phyloP scores from a whole-genome alignment of 2,329 filamentous ascomycete species.

The Diaporthe batatas region DNA sequence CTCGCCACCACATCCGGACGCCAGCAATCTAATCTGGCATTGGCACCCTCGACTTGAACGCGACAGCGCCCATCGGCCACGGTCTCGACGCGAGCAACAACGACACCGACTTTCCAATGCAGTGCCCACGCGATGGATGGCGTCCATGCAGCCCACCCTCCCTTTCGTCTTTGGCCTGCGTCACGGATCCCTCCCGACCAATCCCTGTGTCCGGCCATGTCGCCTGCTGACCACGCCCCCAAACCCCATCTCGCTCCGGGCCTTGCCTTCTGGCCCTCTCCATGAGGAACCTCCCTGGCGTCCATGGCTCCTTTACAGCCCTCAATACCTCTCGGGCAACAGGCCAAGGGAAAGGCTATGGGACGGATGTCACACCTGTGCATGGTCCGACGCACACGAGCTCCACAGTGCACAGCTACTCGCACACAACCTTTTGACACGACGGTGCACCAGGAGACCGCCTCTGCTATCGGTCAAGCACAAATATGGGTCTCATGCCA shows the following conservation, averaged over 20 bases:
- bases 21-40: conserved; percentile 29
- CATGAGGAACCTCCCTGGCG: background rate
- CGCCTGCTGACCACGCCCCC: conserved; percentile 36
- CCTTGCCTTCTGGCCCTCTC: conserved; percentile 28
- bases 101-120: conserved; percentile 20
- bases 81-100: conserved; percentile 7
- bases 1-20: conserved; percentile 20
- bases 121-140: conserved; percentile 13
- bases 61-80: conserved; percentile 7
- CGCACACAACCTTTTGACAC: conserved; percentile 10
- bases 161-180: background rate
- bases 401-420: conserved; percentile 6
- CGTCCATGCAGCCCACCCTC: conserved; percentile 27
- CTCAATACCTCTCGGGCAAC: conserved; percentile 35
- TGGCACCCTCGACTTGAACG: conserved; percentile 14
- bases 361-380: conserved; percentile 32
- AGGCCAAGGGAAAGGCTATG: background rate
- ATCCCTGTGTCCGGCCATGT: background rate
- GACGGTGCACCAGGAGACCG: conserved; percentile 7
- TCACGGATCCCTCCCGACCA: conserved; percentile 19
- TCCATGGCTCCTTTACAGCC: background rate
- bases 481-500: background rate
- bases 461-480: background rate
- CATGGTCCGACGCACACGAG: conserved; percentile 7
- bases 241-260: conserved; percentile 7